Percentiles rank a stretch among this genome's conserved stretches.
phyloP scores from a whole-genome alignment of 2,329 filamentous ascomycete genomes.

The Sclerotinia sclerotiorum region DNA sequence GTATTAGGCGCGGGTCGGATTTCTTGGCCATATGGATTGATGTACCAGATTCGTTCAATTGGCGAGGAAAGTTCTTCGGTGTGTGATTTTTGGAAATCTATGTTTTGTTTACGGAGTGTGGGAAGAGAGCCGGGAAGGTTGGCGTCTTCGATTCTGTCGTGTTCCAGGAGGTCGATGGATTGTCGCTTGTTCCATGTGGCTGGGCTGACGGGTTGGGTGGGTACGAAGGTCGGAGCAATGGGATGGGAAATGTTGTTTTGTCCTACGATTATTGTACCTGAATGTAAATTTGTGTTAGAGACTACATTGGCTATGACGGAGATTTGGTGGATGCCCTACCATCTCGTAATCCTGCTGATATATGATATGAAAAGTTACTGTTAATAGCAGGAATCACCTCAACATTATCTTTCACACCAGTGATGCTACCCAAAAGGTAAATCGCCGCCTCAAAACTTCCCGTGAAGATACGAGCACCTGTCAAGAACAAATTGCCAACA shows the following conservation, averaged over 20 bases:
- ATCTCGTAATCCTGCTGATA: constrained; percentile 76
- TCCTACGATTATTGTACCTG: constrained; percentile 62
- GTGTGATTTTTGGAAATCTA: constrained; percentile 73
- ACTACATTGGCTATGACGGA: not conserved
- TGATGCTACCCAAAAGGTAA: constrained; percentile 84
- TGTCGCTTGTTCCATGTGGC: constrained; percentile 24
- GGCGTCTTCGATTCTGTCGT: constrained; percentile 73
- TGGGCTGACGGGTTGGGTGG: constrained; percentile 27
- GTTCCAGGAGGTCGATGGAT: constrained; percentile 49
- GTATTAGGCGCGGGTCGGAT: constrained; percentile 83
- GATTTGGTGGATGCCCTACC: constrained; percentile 48
- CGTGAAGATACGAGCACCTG: constrained; percentile 84
- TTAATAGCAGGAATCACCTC: constrained; percentile 87
- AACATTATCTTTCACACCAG: constrained; percentile 74
- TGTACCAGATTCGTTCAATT: constrained; percentile 89
- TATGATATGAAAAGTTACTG: constrained; percentile 93
- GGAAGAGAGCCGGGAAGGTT: constrained; percentile 80
- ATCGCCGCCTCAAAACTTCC: constrained; percentile 92
- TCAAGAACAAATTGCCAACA: constrained; percentile 77
- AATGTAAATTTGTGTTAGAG: not conserved
- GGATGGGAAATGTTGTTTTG: constrained; percentile 94
- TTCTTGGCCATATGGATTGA: constrained; percentile 97
- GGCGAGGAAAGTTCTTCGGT: constrained; percentile 74
- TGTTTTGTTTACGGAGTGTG: constrained; percentile 75
- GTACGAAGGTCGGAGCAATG: constrained; percentile 29